Conservation (phyloP, 2,329 filamentous ascomycete species). For the Aspergillus sclerotialis region DNA sequence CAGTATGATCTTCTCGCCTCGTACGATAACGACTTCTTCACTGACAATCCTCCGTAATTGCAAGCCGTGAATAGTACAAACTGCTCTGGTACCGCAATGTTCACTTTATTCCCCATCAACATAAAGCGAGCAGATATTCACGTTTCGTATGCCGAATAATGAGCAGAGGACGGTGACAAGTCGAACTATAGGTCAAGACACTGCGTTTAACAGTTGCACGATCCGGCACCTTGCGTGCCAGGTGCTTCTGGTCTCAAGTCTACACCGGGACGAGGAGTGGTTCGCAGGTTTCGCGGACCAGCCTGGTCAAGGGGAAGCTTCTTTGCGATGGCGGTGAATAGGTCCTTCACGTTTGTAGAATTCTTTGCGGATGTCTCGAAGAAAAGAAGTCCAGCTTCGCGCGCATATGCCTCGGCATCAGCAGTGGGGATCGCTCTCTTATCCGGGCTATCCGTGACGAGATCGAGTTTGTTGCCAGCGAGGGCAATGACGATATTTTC, state of each 20-base stretch:
- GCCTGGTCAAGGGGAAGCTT: slow-evolving; percentile 94
- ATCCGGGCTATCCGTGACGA: slow-evolving; percentile 88
- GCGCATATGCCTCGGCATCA: slow-evolving; percentile 91
- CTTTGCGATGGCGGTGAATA: slow-evolving; percentile 97
- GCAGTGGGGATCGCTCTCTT: slow-evolving; percentile 85
- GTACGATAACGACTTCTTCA: no score
- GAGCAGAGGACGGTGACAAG: not conserved
- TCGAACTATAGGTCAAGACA: not conserved
- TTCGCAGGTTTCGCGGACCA: slow-evolving; percentile 77
- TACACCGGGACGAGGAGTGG: slow-evolving; percentile 57
- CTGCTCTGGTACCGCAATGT: not conserved
- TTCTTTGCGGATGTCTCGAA: slow-evolving; percentile 99
- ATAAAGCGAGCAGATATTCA: not conserved
- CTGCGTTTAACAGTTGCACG: slow-evolving; percentile 55
- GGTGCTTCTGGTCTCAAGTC: slow-evolving; percentile 59
- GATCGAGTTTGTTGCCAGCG: slow-evolving; percentile 94
- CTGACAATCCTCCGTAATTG: no score
- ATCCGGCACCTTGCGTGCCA: slow-evolving; percentile 51
- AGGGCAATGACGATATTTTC: slow-evolving; percentile 99
- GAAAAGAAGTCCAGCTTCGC: slow-evolving; percentile 88
- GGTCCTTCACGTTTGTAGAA: slow-evolving; percentile 86
- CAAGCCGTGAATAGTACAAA: not conserved
- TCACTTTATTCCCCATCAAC: not conserved
- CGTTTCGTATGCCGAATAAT: not conserved
- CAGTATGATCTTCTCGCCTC: no score